phyloP scores from a whole-genome alignment of 192 early-diverging fungal species.

The Backusella sp. region DNA sequence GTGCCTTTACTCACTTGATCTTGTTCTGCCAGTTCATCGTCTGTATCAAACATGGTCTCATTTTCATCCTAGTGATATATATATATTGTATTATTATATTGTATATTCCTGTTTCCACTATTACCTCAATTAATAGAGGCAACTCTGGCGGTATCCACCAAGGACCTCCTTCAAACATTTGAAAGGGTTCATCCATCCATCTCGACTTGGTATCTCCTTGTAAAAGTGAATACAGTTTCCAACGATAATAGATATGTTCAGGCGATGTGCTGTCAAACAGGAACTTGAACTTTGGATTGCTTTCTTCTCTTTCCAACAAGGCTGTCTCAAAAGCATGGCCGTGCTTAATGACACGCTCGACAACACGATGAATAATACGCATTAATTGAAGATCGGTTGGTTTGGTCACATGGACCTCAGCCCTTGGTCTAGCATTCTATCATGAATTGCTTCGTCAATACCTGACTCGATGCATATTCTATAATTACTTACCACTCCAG shows the following conservation, averaged over 20 bases:
- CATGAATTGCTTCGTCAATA: background rate
- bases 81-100: constrained; percentile 35
- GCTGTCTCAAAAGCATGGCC: constrained; percentile 73
- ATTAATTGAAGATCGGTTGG: constrained; percentile 56
- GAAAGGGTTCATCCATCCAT: constrained; percentile 81
- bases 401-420: constrained; percentile 65
- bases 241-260: constrained; percentile 89
- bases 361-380: constrained; percentile 78
- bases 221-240: constrained; percentile 87
- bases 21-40: constrained; percentile 54
- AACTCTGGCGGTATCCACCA: constrained; percentile 85
- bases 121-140: constrained; percentile 65
- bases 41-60: constrained; percentile 38
- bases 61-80: constrained; percentile 10
- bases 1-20: constrained; percentile 46
- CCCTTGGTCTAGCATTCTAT: constrained; percentile 39
- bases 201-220: constrained; percentile 74
- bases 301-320: constrained; percentile 43
- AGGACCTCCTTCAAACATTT: constrained; percentile 82
- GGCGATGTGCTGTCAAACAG: constrained; percentile 63
- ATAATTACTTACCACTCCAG: constrained; percentile 1
- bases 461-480: too few species aligned
- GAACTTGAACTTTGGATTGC: constrained; percentile 71
- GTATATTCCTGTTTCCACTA: constrained; percentile 9
- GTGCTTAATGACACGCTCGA: constrained; percentile 74